Evolutionary conservation across 371 early-diverging fungal species (phyloP).

Genomic region (Homolaphlyctis polyrhiza): DNA sequence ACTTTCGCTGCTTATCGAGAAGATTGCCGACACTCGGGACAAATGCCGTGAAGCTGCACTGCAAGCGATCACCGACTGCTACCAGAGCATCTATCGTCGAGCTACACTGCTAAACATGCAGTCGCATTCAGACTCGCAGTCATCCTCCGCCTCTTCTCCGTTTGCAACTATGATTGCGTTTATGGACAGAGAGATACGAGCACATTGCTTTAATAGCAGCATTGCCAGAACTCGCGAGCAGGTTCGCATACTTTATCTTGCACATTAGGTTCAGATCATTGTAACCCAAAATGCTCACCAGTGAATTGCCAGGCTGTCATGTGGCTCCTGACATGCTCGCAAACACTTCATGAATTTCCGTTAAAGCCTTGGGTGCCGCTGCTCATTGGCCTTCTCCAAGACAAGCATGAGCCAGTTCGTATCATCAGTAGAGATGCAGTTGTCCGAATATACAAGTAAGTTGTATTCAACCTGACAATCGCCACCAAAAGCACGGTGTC

Average conservation of each 20-base stretch:
- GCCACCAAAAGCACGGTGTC: too few species aligned
- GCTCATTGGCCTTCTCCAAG: constrained; percentile 2
- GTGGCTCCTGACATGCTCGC: neutral
- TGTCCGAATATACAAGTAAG: constrained; percentile 6
- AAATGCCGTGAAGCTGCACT: constrained; percentile 2
- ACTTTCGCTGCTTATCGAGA: constrained; percentile 1
- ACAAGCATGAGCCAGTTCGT: constrained; percentile 6
- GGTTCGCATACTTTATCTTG: too few species aligned
- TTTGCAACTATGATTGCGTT: neutral
- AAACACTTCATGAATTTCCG: constrained; percentile 2
- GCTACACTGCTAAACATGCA: too few species aligned
- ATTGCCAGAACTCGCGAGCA: constrained; percentile 6
- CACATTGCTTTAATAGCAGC: constrained; percentile 1
- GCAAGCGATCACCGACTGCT: neutral
- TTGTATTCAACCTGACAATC: too few species aligned
- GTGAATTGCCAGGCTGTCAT: neutral
- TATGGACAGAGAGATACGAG: constrained; percentile 2
- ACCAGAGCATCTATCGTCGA: too few species aligned
- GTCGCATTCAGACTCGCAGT: too few species aligned
- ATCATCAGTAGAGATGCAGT: constrained; percentile 5
- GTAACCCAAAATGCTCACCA: neutral
- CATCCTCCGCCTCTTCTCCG: too few species aligned
- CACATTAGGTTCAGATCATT: too few species aligned
- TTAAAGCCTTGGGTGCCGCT: constrained; percentile 3
- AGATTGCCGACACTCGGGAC: constrained; percentile 7